These are phyloP conservation scores for Xylaria sp. DNA, from an alignment of 2,329 filamentous ascomycete species.

Conservation along the genomic window DNA sequence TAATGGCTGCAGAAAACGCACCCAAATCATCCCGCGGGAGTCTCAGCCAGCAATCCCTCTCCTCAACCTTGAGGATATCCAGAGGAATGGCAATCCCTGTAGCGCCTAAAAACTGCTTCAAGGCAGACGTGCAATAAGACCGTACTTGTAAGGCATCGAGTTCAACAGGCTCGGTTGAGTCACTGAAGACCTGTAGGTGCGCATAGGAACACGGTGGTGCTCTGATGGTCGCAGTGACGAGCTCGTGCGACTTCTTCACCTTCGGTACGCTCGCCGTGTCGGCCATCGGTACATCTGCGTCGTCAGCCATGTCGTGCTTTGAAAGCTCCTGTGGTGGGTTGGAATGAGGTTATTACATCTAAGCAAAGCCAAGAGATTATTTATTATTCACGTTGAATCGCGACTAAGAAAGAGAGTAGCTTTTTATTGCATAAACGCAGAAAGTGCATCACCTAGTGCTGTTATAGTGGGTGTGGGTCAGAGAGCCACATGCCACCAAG, in stretches of 20 bases:
- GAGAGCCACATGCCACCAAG: too few relatives aligned
- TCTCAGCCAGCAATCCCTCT: conserved; percentile 63
- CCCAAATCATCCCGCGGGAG: conserved; percentile 63
- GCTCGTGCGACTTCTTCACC: conserved; percentile 47
- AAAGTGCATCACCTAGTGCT: too few relatives aligned
- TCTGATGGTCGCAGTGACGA: conserved; percentile 56
- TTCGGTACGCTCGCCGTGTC: conserved; percentile 23
- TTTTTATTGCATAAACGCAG: too few relatives aligned
- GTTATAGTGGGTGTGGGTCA: too few relatives aligned
- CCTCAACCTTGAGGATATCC: conserved; percentile 68
- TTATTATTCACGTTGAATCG: not conserved
- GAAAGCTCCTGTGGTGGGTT: too few relatives aligned
- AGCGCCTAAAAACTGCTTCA: conserved; percentile 70
- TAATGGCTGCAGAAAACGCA: conserved; percentile 65
- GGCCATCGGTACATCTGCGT: conserved; percentile 34
- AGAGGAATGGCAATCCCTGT: conserved; percentile 68
- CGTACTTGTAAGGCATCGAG: conserved; percentile 67
- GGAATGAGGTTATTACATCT: too few relatives aligned
- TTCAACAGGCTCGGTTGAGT: conserved; percentile 20
- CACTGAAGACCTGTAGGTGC: conserved; percentile 53
- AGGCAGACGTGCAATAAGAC: conserved; percentile 63
- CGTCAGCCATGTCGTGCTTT: conserved; percentile 12
- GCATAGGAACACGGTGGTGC: conserved; percentile 59
- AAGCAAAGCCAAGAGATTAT: not conserved
- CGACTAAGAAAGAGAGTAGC: too few relatives aligned